phyloP scores from a whole-genome alignment of 148 eudicot species.

The Limonium bicolor region DNA sequence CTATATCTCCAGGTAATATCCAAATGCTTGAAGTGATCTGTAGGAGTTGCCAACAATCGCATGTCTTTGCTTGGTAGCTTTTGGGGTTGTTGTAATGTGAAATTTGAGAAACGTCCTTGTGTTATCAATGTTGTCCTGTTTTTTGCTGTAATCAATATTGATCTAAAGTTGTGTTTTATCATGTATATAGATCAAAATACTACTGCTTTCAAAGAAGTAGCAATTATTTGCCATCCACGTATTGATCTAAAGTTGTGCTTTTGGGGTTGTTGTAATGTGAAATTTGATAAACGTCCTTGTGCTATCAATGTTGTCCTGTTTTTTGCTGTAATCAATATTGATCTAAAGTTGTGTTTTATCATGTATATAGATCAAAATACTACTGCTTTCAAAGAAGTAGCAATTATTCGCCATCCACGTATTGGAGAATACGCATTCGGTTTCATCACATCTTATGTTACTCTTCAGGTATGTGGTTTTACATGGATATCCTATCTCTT shows the following conservation, averaged over 20 bases:
- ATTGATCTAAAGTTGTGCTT: too few species aligned
- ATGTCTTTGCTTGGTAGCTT: too few species aligned
- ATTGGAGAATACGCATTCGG: slow-evolving; percentile 94
- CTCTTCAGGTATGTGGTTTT: slow-evolving; percentile 71
- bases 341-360: neutral
- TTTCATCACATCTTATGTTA: slow-evolving; percentile 63
- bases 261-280: neutral
- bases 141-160: neutral
- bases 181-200: slow-evolving; percentile 61
- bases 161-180: neutral
- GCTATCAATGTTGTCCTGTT: neutral
- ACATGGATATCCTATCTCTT: too few species aligned
- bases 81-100: neutral
- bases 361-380: slow-evolving; percentile 61
- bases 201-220: slow-evolving; percentile 92
- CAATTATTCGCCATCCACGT: slow-evolving; percentile 88
- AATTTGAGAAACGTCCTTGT: neutral
- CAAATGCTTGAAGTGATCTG: too few species aligned
- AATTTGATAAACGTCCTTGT: neutral
- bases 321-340: neutral
- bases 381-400: slow-evolving; percentile 92
- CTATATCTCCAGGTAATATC: slow-evolving; percentile 73
- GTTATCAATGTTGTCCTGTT: neutral
- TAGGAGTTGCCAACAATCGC: too few species aligned
- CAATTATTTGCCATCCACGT: too few species aligned